phyloP scores from a whole-genome alignment of 2,329 filamentous ascomycete species.

The Colletotrichum kahawae region DNA sequence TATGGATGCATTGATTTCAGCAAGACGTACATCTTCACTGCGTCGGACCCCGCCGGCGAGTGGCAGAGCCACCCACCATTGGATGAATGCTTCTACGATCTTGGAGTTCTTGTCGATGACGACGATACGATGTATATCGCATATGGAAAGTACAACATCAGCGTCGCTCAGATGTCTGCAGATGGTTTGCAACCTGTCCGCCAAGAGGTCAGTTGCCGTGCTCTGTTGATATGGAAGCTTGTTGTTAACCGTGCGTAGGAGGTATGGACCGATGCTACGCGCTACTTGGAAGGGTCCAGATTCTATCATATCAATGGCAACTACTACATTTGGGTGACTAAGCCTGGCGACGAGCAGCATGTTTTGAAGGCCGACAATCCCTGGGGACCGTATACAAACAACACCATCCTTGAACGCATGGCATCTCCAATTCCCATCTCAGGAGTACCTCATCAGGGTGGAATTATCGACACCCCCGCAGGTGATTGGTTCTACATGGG shows the following conservation, averaged over 20 bases:
- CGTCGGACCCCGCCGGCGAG: conserved; percentile 2
- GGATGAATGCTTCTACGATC: conserved; percentile 22
- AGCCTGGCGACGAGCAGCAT: conserved; percentile 46
- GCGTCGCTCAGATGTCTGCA: conserved; percentile 1
- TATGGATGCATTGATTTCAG: conserved; percentile 21
- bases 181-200: conserved; percentile 4
- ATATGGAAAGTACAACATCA: conserved; percentile 38
- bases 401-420: conserved; percentile 41
- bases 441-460: conserved; percentile 58
- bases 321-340: conserved; percentile 57
- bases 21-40: conserved; percentile 24
- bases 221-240: rapidly evolving
- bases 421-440: conserved; percentile 37
- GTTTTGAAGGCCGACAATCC: conserved; percentile 51
- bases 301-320: conserved; percentile 59
- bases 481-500: conserved; percentile 64
- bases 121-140: conserved; percentile 44
- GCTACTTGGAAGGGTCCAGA: conserved; percentile 50
- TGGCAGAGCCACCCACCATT: conserved; percentile 12
- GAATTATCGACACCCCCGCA: conserved; percentile 54
- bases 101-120: conserved; percentile 39
- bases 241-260: neutral
- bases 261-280: neutral
- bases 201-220: neutral
- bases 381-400: conserved; percentile 53